Evolutionary conservation across 202 grass and related monocot species (phyloP), one percentile per base, ranked within the genome.

Genomic region (Panicum virgatum): DNA sequence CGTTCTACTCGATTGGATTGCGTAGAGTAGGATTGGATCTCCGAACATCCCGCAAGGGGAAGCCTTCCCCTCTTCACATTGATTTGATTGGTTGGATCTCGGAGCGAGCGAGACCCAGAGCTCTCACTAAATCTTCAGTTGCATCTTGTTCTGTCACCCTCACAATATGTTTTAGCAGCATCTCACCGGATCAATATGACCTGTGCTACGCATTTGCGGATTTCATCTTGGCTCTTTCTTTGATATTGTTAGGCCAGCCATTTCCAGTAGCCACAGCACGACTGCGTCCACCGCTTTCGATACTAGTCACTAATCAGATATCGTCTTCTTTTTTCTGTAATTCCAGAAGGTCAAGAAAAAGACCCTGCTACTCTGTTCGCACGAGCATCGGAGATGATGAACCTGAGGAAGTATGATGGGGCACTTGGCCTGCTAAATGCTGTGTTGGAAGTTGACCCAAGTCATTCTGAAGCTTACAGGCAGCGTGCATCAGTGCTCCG

Each of bases 401-500:
- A 84, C 56, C 56, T 93, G 12, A 98, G 92, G 42, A 91, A 88
- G 51, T 95, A 95, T 53, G 87, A 89, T 64, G 89, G 87, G 16
- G 90, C 92, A 37, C 84, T 93, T 22, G 90, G 88, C 80, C 77
- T 98, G 52, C 89, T 98, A 50, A 88, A 89, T 85, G 90, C 88
- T 59, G 87, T 86, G 16, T 59, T 98, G 82, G 88, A 93, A 69
- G 72, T 88, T 80, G 92, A 98, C 62, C 88, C 96, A 60, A 87
- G 90, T 70, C 90, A 92, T 90, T 95, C 89, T 9, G 80, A 98
- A 86, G 86, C 96, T 73, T 91, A 98, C 85, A 77, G 79, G 73
- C 92, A 93, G 70, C 89, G 90, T 8, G 92, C 96, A 19, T 88
- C 84, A 12, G 77, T 89, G 80, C 87, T 90, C 64, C 92, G 85